Conservation (phyloP, 768 basidiomycete genomes). For the Scleroderma citrinum region DNA sequence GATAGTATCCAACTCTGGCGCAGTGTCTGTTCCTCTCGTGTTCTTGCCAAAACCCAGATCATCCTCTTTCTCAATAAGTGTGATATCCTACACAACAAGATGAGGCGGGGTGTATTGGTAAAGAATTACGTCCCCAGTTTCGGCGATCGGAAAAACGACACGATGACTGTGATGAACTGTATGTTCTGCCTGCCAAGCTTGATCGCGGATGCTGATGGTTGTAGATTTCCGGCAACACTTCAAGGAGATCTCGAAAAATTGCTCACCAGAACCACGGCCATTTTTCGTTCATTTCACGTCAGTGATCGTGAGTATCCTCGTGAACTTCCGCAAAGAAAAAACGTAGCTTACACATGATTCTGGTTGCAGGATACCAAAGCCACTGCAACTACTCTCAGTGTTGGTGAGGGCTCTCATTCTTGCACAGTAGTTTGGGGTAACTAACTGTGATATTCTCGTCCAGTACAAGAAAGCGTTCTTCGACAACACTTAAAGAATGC, state of each 20-base stretch:
- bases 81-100: conserved; percentile 67
- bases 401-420: conserved; percentile 40
- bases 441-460: conserved; percentile 6
- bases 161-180: conserved; percentile 67
- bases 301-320: conserved; percentile 53
- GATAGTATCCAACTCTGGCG: conserved; percentile 75
- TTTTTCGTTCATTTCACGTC: conserved; percentile 74
- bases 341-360: not conserved
- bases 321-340: too few relatives aligned
- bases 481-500: conserved; percentile 64
- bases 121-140: conserved; percentile 68
- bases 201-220: not conserved
- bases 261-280: conserved; percentile 58
- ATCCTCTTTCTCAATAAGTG: conserved; percentile 60
- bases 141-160: conserved; percentile 67
- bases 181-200: conserved; percentile 21
- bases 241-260: conserved; percentile 59
- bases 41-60: conserved; percentile 53
- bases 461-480: conserved; percentile 69
- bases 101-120: conserved; percentile 60
- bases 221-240: conserved; percentile 79
- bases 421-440: not conserved
- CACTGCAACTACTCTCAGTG: conserved; percentile 63
- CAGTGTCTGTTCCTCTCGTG: conserved; percentile 62
- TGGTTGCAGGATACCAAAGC: conserved; percentile 59